These are phyloP conservation scores for Xenoacremonium recifei DNA, from an alignment of 2,329 filamentous ascomycete genomes.

Conservation along the genomic window DNA sequence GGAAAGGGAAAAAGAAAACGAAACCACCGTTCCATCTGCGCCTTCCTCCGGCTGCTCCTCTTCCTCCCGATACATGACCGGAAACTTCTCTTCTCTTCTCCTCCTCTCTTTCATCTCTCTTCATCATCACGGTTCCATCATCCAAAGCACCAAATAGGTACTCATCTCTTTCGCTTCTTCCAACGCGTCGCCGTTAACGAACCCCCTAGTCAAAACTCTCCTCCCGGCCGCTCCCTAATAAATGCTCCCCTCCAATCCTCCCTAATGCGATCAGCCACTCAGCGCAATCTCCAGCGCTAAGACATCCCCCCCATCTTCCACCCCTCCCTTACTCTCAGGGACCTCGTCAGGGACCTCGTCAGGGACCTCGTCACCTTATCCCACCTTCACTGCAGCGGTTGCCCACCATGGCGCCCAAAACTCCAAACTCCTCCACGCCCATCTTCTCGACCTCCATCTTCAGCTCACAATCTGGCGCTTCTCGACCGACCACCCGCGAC, in stretches of 20 bases:
- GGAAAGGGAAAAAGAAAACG: too few species aligned
- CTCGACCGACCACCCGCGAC: conserved; percentile 37
- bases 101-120: background rate
- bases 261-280: background rate
- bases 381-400: too few species aligned
- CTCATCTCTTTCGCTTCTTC: background rate
- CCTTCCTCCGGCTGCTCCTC: too few species aligned
- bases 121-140: background rate
- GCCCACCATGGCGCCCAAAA: conserved; percentile 15
- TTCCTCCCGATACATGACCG: too few species aligned
- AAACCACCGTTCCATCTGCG: too few species aligned
- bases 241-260: too few species aligned
- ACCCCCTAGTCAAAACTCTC: background rate
- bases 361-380: background rate
- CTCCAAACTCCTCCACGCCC: conserved; percentile 28
- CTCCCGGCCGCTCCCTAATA: background rate
- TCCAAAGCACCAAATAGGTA: background rate
- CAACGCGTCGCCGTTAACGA: too few species aligned
- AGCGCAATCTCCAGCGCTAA: conserved; percentile 1
- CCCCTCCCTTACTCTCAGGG: background rate
- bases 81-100: too few species aligned
- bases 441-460: conserved; percentile 37
- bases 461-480: conserved; percentile 30
- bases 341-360: background rate
- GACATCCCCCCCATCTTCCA: background rate